Conservation (phyloP, 169 alveolate species). For the Eimeria sp. region DNA sequence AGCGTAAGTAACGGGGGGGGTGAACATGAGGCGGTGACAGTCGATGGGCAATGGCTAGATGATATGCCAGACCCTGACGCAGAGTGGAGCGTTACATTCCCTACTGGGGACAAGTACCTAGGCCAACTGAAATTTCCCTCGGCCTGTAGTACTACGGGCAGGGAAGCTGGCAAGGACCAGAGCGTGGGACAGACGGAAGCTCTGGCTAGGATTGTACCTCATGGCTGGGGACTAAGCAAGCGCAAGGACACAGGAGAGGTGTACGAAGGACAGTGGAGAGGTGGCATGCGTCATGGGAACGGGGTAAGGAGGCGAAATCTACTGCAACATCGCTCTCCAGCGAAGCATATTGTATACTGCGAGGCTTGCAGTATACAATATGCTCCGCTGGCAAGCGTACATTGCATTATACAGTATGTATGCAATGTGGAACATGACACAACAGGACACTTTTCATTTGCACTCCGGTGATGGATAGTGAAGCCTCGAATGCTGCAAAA, state of each 20-base stretch:
- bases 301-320: conserved; percentile 64
- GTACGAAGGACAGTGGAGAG: conserved; percentile 84
- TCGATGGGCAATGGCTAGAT: conserved; percentile 81
- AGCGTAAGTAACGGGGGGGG: background rate
- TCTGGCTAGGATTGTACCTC: conserved; percentile 59
- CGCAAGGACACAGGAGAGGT: conserved; percentile 75
- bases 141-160: background rate
- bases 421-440: background rate
- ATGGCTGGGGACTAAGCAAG: conserved; percentile 80
- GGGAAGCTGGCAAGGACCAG: background rate
- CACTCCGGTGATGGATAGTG: background rate
- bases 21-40: conserved; percentile 27
- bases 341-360: background rate
- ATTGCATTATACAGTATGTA: background rate
- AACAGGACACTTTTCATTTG: background rate
- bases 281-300: conserved; percentile 83
- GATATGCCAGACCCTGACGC: conserved; percentile 69
- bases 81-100: conserved; percentile 83
- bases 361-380: no score
- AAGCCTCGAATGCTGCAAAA: background rate
- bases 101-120: conserved; percentile 82
- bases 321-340: background rate
- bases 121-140: conserved; percentile 63
- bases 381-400: background rate
- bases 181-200: background rate